phyloP scores from a whole-genome alignment of 1,284 basidiomycete genomes.

The Tranzscheliella williamsii region DNA sequence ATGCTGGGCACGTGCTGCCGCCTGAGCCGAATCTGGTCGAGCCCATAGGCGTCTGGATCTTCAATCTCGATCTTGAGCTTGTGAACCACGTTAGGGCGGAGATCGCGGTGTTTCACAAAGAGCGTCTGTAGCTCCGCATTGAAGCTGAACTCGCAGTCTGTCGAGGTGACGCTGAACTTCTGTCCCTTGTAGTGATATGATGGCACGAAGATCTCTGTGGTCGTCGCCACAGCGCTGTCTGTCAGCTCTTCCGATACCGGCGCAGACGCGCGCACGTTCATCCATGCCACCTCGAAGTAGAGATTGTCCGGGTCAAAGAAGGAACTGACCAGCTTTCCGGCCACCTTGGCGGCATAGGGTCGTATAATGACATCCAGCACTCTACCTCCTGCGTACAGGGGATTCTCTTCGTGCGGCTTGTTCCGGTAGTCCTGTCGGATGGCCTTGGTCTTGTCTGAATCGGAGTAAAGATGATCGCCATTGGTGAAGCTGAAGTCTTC shows the following conservation, averaged over 20 bases:
- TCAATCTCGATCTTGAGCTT: constrained; percentile 28
- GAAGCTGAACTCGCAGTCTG: constrained; percentile 19
- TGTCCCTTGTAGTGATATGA: constrained; percentile 30
- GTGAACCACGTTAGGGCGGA: constrained; percentile 21
- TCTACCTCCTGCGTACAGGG: constrained; percentile 77
- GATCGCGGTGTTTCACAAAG: constrained; percentile 31
- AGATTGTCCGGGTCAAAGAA: constrained; percentile 44
- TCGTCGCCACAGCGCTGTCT: neutral
- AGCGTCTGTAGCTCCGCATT: constrained; percentile 40
- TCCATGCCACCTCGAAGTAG: constrained; percentile 50
- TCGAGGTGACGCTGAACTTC: constrained; percentile 25
- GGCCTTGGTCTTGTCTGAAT: neutral
- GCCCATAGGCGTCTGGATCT: constrained; percentile 4
- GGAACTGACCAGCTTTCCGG: constrained; percentile 50
- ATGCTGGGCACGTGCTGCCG: neutral
- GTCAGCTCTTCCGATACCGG: constrained; percentile 15
- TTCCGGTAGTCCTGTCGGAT: constrained; percentile 45
- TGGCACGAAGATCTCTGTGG: constrained; percentile 51
- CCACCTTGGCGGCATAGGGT: constrained; percentile 59
- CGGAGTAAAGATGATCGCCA: constrained; percentile 67
- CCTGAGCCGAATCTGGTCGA: constrained; percentile 2
- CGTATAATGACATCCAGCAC: constrained; percentile 71
- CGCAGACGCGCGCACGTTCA: constrained; percentile 14
- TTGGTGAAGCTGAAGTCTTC: constrained; percentile 72
- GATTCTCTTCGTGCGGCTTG: constrained; percentile 63